Conservation (phyloP, 2,329 filamentous ascomycete genomes). For the Penicillium sp. region DNA sequence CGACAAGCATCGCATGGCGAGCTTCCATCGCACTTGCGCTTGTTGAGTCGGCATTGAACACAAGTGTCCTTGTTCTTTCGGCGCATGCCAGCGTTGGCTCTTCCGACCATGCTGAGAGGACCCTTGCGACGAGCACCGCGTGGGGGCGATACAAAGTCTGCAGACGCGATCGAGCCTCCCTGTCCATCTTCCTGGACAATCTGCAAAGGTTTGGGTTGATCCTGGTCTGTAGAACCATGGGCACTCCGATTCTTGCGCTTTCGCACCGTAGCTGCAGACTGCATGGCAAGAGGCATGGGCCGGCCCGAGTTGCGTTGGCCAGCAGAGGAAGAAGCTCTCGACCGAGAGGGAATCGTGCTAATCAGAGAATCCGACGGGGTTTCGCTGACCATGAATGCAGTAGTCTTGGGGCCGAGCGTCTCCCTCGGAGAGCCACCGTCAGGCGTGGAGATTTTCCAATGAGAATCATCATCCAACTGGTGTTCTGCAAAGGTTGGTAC, state of each 20-base stretch:
- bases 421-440: conserved; percentile 24
- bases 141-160: conserved; percentile 42
- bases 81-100: conserved; percentile 42
- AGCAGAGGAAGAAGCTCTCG: conserved; percentile 23
- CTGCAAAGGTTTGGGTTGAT: conserved; percentile 35
- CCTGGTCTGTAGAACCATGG: conserved; percentile 29
- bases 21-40: conserved; percentile 46
- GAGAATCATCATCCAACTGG: conserved; percentile 29
- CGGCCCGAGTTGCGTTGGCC: conserved; percentile 26
- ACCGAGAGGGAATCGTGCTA: conserved; percentile 23
- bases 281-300: conserved; percentile 33
- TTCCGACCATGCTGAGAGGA: conserved; percentile 38
- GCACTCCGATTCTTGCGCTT: conserved; percentile 38
- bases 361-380: conserved; percentile 31
- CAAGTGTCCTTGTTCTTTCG: conserved; percentile 47
- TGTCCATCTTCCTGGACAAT: conserved; percentile 46
- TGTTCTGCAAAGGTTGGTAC: conserved; percentile 29
- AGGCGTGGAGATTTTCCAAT: conserved; percentile 31
- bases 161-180: conserved; percentile 42
- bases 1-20: conserved; percentile 44
- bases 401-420: conserved; percentile 25
- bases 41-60: conserved; percentile 45
- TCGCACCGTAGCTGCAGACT: conserved; percentile 31
- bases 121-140: conserved; percentile 45
- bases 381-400: conserved; percentile 39